Percentiles rank a stretch among this genome's conserved stretches.
These are phyloP conservation scores for Asterionellopsis glacialis DNA, from an alignment of 108 stramenopile species.

Conservation along the genomic window DNA sequence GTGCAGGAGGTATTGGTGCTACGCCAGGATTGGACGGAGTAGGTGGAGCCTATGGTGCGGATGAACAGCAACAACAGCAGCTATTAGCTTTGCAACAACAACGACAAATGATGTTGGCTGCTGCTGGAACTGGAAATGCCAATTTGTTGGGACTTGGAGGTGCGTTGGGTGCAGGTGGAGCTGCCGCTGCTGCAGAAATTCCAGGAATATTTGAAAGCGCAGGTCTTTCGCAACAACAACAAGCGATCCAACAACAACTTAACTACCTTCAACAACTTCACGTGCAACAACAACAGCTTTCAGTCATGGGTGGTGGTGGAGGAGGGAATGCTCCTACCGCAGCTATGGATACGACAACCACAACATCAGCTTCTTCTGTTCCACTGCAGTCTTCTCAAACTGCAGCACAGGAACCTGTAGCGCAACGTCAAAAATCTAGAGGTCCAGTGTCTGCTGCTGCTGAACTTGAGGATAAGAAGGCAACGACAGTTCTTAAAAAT, in stretches of 20 bases:
- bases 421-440: no score
- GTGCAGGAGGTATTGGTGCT: constrained; percentile 4
- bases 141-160: constrained; percentile 18
- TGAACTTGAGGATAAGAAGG: no score
- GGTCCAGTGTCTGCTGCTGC: no score
- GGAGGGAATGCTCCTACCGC: no score
- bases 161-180: constrained; percentile 20
- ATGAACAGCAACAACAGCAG: constrained; percentile 15
- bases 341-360: no score
- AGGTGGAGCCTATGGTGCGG: constrained; percentile 4
- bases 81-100: constrained; percentile 20
- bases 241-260: constrained; percentile 37
- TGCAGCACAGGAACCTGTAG: no score
- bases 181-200: constrained; percentile 15
- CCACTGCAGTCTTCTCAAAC: no score
- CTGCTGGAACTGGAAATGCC: constrained; percentile 9
- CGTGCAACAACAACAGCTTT: constrained; percentile 36
- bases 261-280: constrained; percentile 40
- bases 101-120: constrained; percentile 11
- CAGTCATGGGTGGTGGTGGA: no score
- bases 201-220: constrained; percentile 4
- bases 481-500: constrained; percentile 43
- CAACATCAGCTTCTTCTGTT: no score
- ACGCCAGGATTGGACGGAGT: constrained; percentile 3
- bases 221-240: constrained; percentile 21